Conservation (phyloP, 2,329 filamentous ascomycete species). For the Cladophialophora chaetospira region DNA sequence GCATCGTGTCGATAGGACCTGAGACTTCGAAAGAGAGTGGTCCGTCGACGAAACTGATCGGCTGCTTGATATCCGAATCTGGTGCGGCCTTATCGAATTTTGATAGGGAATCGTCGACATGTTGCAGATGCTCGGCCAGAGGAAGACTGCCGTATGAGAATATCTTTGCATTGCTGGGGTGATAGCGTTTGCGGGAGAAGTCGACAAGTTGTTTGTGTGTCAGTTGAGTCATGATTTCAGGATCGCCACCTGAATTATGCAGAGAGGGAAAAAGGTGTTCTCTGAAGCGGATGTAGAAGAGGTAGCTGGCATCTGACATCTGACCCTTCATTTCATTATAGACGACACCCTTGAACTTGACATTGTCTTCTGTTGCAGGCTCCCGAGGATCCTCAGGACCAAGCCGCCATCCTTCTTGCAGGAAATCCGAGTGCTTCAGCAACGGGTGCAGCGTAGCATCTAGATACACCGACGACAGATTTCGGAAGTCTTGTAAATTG, state of each 20-base stretch:
- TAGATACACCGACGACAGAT: constrained; percentile 93
- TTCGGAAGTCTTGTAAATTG: constrained; percentile 91
- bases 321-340: constrained; percentile 99
- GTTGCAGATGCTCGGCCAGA: constrained; percentile 74
- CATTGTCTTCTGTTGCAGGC: constrained; percentile 38
- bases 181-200: constrained; percentile 92
- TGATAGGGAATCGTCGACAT: constrained; percentile 73
- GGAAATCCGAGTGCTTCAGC: constrained; percentile 87
- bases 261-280: constrained; percentile 92
- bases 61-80: constrained; percentile 73
- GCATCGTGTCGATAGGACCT: constrained; percentile 84
- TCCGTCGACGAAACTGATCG: constrained; percentile 69
- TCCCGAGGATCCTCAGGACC: constrained; percentile 84
- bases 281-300: constrained; percentile 94
- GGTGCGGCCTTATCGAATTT: constrained; percentile 70
- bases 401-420: constrained; percentile 94
- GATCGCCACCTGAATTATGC: constrained; percentile 96
- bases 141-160: constrained; percentile 96
- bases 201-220: constrained; percentile 86
- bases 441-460: constrained; percentile 91
- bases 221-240: constrained; percentile 91
- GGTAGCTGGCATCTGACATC: constrained; percentile 94
- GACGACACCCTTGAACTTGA: constrained; percentile 93
- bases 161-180: constrained; percentile 95
- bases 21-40: constrained; percentile 70